These are phyloP conservation scores for Metarhizium rileyi DNA, from an alignment of 2,329 filamentous ascomycete genomes.

Conservation along the genomic window DNA sequence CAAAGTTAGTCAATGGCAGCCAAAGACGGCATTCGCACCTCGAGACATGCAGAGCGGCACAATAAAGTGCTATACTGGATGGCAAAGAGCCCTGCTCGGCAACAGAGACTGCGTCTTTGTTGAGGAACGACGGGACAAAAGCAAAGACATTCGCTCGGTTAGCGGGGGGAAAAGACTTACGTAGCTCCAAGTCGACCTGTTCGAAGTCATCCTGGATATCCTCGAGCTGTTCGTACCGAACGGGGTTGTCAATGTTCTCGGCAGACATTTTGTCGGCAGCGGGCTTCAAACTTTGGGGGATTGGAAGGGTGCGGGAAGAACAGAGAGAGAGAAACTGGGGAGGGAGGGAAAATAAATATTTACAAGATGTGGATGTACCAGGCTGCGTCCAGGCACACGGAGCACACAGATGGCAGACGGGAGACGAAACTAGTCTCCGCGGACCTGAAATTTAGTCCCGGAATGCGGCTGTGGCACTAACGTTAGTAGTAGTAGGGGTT, in stretches of 20 bases:
- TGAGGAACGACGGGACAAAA: neutral
- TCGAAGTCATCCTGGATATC: constrained; percentile 78
- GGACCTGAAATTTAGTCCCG: too few relatives aligned
- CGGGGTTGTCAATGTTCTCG: constrained; percentile 27
- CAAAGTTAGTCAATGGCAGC: neutral
- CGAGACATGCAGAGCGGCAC: too few relatives aligned
- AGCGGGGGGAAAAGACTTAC: constrained; percentile 48
- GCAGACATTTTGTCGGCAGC: constrained; percentile 23
- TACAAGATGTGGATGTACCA: neutral
- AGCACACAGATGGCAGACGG: neutral
- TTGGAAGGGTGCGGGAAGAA: neutral
- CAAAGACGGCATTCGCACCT: neutral
- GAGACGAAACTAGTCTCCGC: neutral
- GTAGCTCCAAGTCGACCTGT: constrained; percentile 70
- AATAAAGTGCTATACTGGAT: too few relatives aligned
- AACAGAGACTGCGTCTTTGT: neutral
- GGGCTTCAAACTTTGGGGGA: neutral
- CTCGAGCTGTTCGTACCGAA: constrained; percentile 68
- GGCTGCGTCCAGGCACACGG: too few relatives aligned
- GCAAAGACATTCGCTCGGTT: too few relatives aligned
- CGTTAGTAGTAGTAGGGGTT: too few relatives aligned
- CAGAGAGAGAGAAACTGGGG: neutral
- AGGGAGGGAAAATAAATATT: neutral
- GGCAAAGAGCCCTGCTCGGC: too few relatives aligned
- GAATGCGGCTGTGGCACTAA: too few relatives aligned